phyloP scores from a whole-genome alignment of 192 early-diverging fungal genomes.

The Coemansia sp. region DNA sequence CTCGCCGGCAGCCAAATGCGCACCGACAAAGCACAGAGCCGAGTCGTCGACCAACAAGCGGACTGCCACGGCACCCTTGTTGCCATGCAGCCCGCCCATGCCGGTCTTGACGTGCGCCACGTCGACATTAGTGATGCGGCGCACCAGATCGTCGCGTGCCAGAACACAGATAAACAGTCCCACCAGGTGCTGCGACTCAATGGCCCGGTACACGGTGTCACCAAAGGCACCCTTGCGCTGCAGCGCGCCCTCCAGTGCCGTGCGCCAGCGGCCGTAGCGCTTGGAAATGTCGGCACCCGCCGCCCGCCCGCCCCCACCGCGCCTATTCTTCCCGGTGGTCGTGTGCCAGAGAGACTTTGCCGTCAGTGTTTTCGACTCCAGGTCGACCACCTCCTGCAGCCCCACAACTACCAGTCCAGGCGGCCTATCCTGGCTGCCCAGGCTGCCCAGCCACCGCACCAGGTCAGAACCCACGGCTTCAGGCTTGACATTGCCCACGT shows the following conservation, averaged over 20 bases:
- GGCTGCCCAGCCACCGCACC: constrained; percentile 29
- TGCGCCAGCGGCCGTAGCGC: constrained; percentile 81
- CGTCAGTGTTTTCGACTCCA: constrained; percentile 73
- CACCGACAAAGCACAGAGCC: constrained; percentile 82
- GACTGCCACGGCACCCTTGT: constrained; percentile 89
- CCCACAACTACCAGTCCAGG: constrained; percentile 87
- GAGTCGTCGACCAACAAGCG: constrained; percentile 80
- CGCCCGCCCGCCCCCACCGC: constrained; percentile 7
- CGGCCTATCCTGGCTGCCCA: constrained; percentile 47
- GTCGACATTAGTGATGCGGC: constrained; percentile 56
- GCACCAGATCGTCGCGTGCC: constrained; percentile 57
- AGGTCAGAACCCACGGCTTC: constrained; percentile 57
- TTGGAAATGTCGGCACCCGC: constrained; percentile 41
- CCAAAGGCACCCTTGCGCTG: constrained; percentile 40
- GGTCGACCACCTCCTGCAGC: constrained; percentile 95
- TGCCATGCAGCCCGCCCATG: constrained; percentile 79
- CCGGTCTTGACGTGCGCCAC: constrained; percentile 88
- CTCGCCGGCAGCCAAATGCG: constrained; percentile 92
- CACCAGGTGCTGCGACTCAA: constrained; percentile 80
- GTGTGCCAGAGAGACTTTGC: constrained; percentile 55
- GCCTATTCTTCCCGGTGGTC: constrained; percentile 24
- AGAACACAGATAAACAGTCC: constrained; percentile 90
- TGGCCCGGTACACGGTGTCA: constrained; percentile 56
- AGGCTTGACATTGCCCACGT: constrained; percentile 89
- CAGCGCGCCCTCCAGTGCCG: constrained; percentile 64